Evolutionary conservation across 208 protist genomes (phyloP), one percentile per base, ranked within the genome.

Genomic region (Acanthamoeba triangularis): DNA sequence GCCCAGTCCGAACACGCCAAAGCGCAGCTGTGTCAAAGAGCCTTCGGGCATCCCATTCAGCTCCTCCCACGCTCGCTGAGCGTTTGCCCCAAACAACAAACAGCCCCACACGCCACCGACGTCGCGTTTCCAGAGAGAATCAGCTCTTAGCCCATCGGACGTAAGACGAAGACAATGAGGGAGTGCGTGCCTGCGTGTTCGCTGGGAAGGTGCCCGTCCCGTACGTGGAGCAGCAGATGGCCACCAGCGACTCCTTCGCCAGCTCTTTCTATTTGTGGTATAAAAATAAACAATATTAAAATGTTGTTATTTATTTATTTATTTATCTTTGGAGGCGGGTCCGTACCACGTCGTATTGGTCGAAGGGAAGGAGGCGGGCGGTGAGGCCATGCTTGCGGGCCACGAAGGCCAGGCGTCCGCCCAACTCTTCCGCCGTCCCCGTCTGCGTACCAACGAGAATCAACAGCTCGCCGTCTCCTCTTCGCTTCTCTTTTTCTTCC

Each of bases 211-310:
- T 56, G 25, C 87, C 87, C 14, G 56, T 93, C 3, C 87, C 87
- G 41, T 93, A 93, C 14, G 87, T 93, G n/a, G 87, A 93, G 59
- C 87, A 93, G 87, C 87, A 93, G 20, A 93, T 56, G 41, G 87
- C 87, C 35, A 93, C 56, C 37, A 93, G 30, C 44, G 30, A 56
- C 18, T 74, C 61, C 56, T 47, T 25, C 6, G 35, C 1, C 87
- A 93, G 59, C 33, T 93, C 30, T 3, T 37, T 8, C 87, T 93
- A 59, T 8, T 54, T 14, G 25, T 14, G 35, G 3, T 28, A 33
- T 8, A 23, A 54, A 7, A 33, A 49, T 85, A n/a, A 59, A 37
- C 5, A 33, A 16, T 8, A 59, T n/a, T 18, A 14, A 14, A n/a
- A n/a, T 13, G 35, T 14, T 28, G 10, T 1, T 37, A 72, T 14